Conservation (phyloP, 192 early-diverging fungal species). For the Entomortierella lignicola region DNA sequence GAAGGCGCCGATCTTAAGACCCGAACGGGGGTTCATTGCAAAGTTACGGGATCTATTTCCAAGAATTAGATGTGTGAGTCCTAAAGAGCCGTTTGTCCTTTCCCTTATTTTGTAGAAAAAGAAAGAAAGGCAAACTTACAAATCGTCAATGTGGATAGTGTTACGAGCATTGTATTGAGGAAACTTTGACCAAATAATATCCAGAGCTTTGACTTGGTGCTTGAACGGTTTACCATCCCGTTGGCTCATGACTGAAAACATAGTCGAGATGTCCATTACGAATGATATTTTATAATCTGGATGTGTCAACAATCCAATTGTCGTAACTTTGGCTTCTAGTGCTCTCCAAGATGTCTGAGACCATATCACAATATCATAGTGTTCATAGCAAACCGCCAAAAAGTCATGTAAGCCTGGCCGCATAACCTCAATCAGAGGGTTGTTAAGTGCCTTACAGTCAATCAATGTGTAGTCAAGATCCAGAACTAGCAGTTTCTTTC, state of each 20-base stretch:
- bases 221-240: slow-evolving; percentile 63
- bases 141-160: slow-evolving; percentile 80
- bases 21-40: slow-evolving; percentile 76
- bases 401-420: slow-evolving; percentile 73
- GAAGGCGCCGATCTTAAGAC: slow-evolving; percentile 75
- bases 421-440: slow-evolving; percentile 68
- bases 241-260: slow-evolving; percentile 71
- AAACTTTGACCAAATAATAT: slow-evolving; percentile 72
- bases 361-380: slow-evolving; percentile 84
- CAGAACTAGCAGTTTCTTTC: slow-evolving; percentile 76
- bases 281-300: slow-evolving; percentile 74
- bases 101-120: neutral
- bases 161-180: slow-evolving; percentile 62
- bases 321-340: slow-evolving; percentile 80
- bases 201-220: slow-evolving; percentile 80
- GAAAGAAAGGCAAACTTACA: slow-evolving; percentile 45
- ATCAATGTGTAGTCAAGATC: slow-evolving; percentile 84
- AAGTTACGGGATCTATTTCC: slow-evolving; percentile 69
- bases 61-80: neutral
- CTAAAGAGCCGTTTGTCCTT: neutral
- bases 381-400: slow-evolving; percentile 69
- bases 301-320: slow-evolving; percentile 73
- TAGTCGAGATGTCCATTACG: slow-evolving; percentile 76
- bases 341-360: slow-evolving; percentile 80
- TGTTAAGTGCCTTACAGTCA: slow-evolving; percentile 74